Evolutionary conservation across 768 basidiomycete species (phyloP).

Genomic region (Lactarius tabidus): DNA sequence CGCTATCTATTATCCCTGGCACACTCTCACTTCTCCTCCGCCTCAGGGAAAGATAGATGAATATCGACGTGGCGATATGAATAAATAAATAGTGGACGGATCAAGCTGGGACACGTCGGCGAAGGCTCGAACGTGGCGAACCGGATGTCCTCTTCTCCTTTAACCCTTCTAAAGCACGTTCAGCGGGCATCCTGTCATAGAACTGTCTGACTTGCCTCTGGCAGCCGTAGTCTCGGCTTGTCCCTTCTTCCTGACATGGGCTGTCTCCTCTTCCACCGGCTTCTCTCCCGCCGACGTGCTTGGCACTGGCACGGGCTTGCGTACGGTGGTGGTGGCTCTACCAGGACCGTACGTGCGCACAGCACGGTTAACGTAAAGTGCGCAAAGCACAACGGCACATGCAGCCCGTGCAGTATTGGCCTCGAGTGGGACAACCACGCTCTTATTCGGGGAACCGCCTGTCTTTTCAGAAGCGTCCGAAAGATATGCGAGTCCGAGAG

Average conservation of each 20-base stretch:
- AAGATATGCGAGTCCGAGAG: slow-evolving; percentile 17
- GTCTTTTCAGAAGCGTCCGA: slow-evolving; percentile 7
- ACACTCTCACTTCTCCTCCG: background rate
- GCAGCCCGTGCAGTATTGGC: slow-evolving; percentile 63
- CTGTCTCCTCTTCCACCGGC: slow-evolving; percentile 4
- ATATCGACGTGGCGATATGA: background rate
- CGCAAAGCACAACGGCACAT: slow-evolving; percentile 62
- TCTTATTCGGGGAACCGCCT: background rate
- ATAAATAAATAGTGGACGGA: background rate
- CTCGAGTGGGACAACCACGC: slow-evolving; percentile 46
- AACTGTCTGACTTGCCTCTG: slow-evolving; percentile 4
- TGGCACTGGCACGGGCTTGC: background rate
- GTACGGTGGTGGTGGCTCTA: background rate
- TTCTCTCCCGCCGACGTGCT: slow-evolving; percentile 3
- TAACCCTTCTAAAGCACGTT: background rate
- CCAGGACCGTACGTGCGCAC: slow-evolving; percentile 53
- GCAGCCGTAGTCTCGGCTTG: slow-evolving; percentile 2
- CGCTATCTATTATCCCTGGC: too few relatives aligned
- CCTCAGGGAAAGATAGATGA: background rate
- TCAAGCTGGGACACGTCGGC: slow-evolving; percentile 14
- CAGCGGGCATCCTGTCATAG: background rate
- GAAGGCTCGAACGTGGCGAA: slow-evolving; percentile 2
- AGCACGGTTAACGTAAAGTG: slow-evolving; percentile 59
- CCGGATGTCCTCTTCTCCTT: slow-evolving; percentile 8
- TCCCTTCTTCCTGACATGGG: slow-evolving; percentile 1